These are phyloP conservation scores for Spathaspora sp. DNA, from an alignment of 805 yeast species.

Conservation along the genomic window DNA sequence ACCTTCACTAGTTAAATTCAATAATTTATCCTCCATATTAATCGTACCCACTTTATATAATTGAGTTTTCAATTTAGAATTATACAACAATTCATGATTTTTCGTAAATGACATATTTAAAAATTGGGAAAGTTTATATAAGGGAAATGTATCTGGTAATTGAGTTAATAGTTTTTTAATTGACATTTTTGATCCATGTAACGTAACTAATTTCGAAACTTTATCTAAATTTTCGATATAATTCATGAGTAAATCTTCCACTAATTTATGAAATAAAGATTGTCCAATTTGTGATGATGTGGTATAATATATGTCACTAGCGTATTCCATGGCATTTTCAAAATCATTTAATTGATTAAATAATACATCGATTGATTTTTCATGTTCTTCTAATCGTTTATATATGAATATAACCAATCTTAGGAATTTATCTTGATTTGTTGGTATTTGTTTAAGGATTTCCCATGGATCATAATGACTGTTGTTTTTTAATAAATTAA, in stretches of 20 bases:
- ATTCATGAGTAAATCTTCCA: conserved; percentile 44
- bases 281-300: conserved; percentile 18
- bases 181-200: conserved; percentile 49
- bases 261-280: conserved; percentile 44
- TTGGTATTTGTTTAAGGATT: conserved; percentile 29
- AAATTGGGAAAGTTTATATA: conserved; percentile 41
- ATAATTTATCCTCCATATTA: conserved; percentile 42
- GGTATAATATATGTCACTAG: conserved; percentile 42
- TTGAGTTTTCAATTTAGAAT: conserved; percentile 41
- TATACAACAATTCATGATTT: conserved; percentile 36
- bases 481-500: conserved; percentile 27
- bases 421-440: conserved; percentile 27
- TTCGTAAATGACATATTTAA: conserved; percentile 43
- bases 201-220: conserved; percentile 38
- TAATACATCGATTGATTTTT: conserved; percentile 58
- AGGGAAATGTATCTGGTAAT: conserved; percentile 49
- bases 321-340: conserved; percentile 56
- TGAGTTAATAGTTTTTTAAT: conserved; percentile 40
- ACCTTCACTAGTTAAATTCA: conserved; percentile 32
- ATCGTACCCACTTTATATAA: conserved; percentile 53
- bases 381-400: conserved; percentile 56
- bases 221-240: conserved; percentile 29
- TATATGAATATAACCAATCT: conserved; percentile 56
- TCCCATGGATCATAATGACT: conserved; percentile 35
- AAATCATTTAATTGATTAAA: conserved; percentile 56